Conservation (phyloP, 2,329 filamentous ascomycete genomes). For the Fusarium acutatum region DNA sequence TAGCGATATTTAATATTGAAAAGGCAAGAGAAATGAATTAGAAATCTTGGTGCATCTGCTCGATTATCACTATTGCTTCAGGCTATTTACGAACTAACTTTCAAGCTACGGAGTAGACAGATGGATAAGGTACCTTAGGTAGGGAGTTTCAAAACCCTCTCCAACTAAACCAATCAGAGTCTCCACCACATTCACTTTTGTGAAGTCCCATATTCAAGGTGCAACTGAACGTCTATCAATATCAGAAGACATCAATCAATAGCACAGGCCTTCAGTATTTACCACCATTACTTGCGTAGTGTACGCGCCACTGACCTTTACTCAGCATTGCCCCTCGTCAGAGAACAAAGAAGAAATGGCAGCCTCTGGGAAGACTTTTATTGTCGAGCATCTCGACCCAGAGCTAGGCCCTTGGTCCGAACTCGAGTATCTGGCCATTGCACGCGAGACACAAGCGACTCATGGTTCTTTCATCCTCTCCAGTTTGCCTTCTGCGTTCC, state of each 20-base stretch:
- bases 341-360: constrained; percentile 47
- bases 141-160: constrained; percentile 34
- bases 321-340: constrained; percentile 4
- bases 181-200: constrained; percentile 19
- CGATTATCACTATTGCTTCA: constrained; percentile 22
- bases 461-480: constrained; percentile 81
- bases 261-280: constrained; percentile 2
- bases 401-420: constrained; percentile 95
- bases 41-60: constrained; percentile 17
- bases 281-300: constrained; percentile 11
- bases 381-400: constrained; percentile 95
- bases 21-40: not conserved
- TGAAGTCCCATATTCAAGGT: constrained; percentile 1
- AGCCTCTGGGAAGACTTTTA: constrained; percentile 73
- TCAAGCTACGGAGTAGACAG: not conserved
- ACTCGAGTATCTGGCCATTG: constrained; percentile 90
- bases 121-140: not conserved
- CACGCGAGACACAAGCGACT: constrained; percentile 75
- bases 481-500: constrained; percentile 76
- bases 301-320: not conserved
- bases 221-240: not conserved
- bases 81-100: not conserved
- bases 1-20: not conserved
- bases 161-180: constrained; percentile 16
- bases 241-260: not conserved